Conservation (phyloP, 139 green algal genomes). For the Coelastrella sp. region DNA sequence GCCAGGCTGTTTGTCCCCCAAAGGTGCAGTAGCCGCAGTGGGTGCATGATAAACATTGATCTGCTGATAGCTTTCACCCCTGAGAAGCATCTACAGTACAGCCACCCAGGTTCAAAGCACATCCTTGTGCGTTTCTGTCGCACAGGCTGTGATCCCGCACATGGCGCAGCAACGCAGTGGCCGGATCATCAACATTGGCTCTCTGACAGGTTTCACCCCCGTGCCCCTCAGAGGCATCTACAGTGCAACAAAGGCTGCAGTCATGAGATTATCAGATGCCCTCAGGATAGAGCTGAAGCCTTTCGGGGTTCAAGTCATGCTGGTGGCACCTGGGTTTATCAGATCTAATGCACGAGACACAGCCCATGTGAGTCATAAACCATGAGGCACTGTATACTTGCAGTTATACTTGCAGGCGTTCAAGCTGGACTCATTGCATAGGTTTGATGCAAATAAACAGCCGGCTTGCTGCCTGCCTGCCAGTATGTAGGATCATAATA, state of each 20-base stretch:
- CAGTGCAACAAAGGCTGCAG: constrained; percentile 43
- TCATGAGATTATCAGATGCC: constrained; percentile 40
- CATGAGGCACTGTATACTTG: neutral
- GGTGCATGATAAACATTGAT: too few relatives aligned
- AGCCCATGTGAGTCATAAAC: neutral
- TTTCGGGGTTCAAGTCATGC: constrained; percentile 41
- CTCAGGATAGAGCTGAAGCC: constrained; percentile 30
- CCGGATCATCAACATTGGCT: constrained; percentile 43
- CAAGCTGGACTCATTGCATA: too few relatives aligned
- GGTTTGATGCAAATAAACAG: too few relatives aligned
- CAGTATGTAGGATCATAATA: too few relatives aligned
- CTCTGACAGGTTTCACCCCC: constrained; percentile 27
- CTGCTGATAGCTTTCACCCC: neutral
- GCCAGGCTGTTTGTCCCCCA: too few relatives aligned
- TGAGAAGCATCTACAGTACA: too few relatives aligned
- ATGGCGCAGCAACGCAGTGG: constrained; percentile 32
- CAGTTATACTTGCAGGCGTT: too few relatives aligned
- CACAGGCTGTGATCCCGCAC: neutral
- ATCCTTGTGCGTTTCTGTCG: neutral
- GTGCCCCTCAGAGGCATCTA: constrained; percentile 37
- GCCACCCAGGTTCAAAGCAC: neutral
- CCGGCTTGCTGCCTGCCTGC: too few relatives aligned
- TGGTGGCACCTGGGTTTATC: constrained; percentile 48
- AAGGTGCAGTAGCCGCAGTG: too few relatives aligned
- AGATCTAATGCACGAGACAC: constrained; percentile 14